A percentile compares a stretch with the other conserved stretches of the same genome.
These are phyloP conservation scores for Lactuca sativa DNA, from an alignment of 129 eudicot genomes.

Conservation along the genomic window DNA sequence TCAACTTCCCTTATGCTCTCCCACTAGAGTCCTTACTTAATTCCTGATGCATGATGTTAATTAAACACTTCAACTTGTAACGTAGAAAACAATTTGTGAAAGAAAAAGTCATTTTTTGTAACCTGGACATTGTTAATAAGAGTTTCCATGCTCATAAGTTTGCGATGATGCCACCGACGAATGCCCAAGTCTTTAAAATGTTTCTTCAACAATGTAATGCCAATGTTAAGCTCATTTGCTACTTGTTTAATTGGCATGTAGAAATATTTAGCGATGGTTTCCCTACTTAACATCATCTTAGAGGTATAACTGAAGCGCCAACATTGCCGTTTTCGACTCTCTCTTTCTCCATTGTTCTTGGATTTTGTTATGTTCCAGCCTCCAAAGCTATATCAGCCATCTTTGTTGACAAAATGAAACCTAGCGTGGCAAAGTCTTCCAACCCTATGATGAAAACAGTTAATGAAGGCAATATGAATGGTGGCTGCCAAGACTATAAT, in stretches of 20 bases:
- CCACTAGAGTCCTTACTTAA: conserved; percentile 53
- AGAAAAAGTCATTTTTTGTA: too few species aligned
- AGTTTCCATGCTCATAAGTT: conserved; percentile 76
- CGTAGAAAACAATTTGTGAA: too few species aligned
- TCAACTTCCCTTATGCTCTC: conserved; percentile 39
- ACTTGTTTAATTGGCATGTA: conserved; percentile 87
- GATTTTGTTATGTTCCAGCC: not conserved
- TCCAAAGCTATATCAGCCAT: not conserved
- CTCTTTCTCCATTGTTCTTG: conserved; percentile 6
- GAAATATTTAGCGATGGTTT: conserved; percentile 57
- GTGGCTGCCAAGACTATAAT: too few species aligned
- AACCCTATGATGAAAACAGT: too few species aligned
- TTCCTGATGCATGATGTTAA: not conserved
- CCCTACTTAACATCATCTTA: conserved; percentile 42
- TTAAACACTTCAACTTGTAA: too few species aligned
- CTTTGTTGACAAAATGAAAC: not conserved
- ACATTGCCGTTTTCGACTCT: not conserved
- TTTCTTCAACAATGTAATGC: conserved; percentile 78
- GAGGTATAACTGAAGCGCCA: conserved; percentile 15
- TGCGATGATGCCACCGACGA: conserved; percentile 91
- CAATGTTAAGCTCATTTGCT: conserved; percentile 79
- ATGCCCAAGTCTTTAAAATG: conserved; percentile 81
- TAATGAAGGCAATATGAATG: too few species aligned
- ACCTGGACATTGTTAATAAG: conserved; percentile 15
- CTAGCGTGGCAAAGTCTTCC: too few species aligned